Conservation (phyloP, 2,329 filamentous ascomycete species). For the Fusarium armeniacum region DNA sequence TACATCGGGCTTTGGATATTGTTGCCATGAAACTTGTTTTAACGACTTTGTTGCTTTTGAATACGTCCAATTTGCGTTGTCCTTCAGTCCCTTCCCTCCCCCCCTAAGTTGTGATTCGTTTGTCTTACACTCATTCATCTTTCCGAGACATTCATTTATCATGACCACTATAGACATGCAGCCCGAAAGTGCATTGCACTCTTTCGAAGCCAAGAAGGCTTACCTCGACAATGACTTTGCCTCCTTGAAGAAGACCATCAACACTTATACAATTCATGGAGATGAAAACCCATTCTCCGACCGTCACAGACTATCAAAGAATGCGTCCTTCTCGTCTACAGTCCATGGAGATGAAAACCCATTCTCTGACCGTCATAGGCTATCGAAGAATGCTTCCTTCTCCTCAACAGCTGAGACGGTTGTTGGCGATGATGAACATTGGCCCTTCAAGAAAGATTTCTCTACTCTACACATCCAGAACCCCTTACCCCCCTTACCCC, state of each 20-base stretch:
- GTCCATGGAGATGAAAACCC: not conserved
- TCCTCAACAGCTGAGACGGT: slow-evolving; percentile 29
- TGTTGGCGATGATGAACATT: slow-evolving; percentile 6
- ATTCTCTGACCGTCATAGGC: not conserved
- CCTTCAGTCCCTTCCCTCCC: not conserved
- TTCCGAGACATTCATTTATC: not conserved
- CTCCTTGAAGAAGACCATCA: not conserved
- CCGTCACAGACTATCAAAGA: slow-evolving; percentile 10
- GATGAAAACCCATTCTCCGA: not conserved
- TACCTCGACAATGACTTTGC: not conserved
- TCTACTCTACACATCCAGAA: slow-evolving; percentile 8
- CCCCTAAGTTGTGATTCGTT: not conserved
- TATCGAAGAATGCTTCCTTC: slow-evolving; percentile 21
- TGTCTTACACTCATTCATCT: not conserved
- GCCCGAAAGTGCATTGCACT: not conserved
- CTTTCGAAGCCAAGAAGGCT: not conserved
- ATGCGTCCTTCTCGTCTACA: slow-evolving; percentile 1
- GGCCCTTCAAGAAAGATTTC: not conserved
- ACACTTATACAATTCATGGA: not conserved
- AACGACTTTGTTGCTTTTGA: not conserved
- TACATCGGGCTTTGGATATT: not conserved
- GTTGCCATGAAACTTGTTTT: not conserved
- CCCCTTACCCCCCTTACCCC: slow-evolving; percentile 2
- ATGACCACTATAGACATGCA: not conserved
- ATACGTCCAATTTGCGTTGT: not conserved